These are phyloP conservation scores for Ophiostoma novo-ulmi DNA, from an alignment of 2,329 filamentous ascomycete species.

Conservation along the genomic window DNA sequence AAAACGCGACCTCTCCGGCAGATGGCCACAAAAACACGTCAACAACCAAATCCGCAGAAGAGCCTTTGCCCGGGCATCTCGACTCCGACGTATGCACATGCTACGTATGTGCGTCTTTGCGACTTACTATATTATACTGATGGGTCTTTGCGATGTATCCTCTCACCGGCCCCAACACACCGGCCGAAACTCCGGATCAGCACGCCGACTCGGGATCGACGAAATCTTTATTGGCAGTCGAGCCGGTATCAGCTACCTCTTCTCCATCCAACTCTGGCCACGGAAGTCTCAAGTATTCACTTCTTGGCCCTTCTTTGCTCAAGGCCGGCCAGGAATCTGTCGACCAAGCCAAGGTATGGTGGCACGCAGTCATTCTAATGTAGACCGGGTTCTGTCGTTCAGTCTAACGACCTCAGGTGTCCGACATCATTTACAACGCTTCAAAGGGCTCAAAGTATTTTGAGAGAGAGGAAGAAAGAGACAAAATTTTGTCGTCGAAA, in stretches of 20 bases:
- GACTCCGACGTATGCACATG: not conserved
- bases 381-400: not conserved
- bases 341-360: constrained; percentile 70
- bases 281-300: constrained; percentile 72
- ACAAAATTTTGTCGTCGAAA: constrained; percentile 77
- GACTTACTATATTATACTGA: not conserved
- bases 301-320: constrained; percentile 84
- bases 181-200: not conserved
- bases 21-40: not conserved
- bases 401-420: constrained; percentile 54
- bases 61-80: not conserved
- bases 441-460: constrained; percentile 97
- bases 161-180: not conserved
- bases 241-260: not conserved
- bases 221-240: not conserved
- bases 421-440: constrained; percentile 93
- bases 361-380: not conserved
- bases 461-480: constrained; percentile 78
- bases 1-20: not conserved
- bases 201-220: not conserved
- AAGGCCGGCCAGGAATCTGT: constrained; percentile 91
- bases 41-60: not conserved
- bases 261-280: not conserved
- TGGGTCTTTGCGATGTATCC: not conserved
- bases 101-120: not conserved